Conservation (phyloP, 78 protist genomes). For the Dictyostelium intermedium region DNA sequence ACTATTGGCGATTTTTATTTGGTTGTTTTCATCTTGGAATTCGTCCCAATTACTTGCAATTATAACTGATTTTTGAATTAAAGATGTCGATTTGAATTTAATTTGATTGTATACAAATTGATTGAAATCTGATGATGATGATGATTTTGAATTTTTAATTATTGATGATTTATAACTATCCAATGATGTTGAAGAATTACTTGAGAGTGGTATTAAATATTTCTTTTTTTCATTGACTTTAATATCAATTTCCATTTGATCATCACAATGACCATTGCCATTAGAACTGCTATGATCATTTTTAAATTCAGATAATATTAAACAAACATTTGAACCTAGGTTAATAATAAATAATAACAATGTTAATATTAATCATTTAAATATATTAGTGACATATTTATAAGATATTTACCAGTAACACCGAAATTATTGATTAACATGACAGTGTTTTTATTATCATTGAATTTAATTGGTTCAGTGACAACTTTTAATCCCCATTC, state of each 20-base stretch:
- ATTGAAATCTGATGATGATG: neutral
- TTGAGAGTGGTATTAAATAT: constrained; percentile 2
- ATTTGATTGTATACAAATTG: constrained; percentile 34
- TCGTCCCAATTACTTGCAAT: constrained; percentile 1
- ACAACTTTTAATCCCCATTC: constrained; percentile 53
- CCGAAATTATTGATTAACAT: constrained; percentile 83
- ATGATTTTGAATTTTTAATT: neutral
- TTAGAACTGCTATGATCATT: no score
- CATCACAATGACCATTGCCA: no score
- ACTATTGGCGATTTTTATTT: no score
- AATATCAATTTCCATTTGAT: neutral
- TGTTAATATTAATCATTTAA: no score
- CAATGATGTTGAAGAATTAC: neutral
- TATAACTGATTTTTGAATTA: neutral
- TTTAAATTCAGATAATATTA: no score
- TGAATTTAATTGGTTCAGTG: constrained; percentile 9
- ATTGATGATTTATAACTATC: neutral
- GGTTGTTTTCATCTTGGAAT: neutral
- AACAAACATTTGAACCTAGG: no score
- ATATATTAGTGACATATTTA: no score
- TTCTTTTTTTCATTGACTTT: neutral
- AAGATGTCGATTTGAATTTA: neutral
- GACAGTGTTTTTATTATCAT: neutral
- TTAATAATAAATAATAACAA: no score
- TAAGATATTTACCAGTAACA: constrained; percentile 52